Percentiles rank a stretch among this genome's conserved stretches.
Evolutionary conservation across 2,329 filamentous ascomycete species (phyloP).

Genomic region (Neophaeococcomyces mojaviensis): DNA sequence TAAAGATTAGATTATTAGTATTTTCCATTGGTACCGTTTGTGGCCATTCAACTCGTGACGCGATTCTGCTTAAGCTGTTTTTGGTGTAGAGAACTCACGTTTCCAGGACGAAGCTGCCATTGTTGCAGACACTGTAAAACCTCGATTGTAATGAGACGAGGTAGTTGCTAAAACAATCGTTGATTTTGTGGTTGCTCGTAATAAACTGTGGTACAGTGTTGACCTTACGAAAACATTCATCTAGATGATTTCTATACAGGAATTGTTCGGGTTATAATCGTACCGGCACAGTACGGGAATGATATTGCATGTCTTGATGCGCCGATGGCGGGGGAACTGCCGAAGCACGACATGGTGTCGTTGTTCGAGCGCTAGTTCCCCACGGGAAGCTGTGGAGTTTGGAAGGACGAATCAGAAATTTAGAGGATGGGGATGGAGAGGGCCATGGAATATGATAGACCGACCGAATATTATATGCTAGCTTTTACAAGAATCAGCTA

Average conservation of each 20-base stretch:
- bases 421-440: no score
- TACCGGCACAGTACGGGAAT: no score
- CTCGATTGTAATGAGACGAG: neutral
- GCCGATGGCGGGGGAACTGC: neutral
- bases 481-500: no score
- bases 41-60: neutral
- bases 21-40: neutral
- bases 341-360: neutral
- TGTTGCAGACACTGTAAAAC: neutral
- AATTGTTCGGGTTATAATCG: no score
- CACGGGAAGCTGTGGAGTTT: neutral
- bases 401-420: no score
- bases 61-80: neutral
- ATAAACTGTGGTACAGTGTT: neutral
- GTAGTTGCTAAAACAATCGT: neutral
- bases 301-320: neutral
- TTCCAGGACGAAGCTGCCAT: slow-evolving; percentile 3
- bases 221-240: slow-evolving; percentile 1
- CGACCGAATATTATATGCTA: no score
- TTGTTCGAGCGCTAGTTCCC: neutral
- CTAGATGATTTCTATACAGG: no score
- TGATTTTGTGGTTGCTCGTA: neutral
- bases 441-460: no score
- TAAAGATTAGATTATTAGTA: slow-evolving; percentile 23
- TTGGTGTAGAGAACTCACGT: slow-evolving; percentile 1